Conservation (phyloP, 495 filamentous ascomycete genomes). For the Aspergillus bridgeri region DNA sequence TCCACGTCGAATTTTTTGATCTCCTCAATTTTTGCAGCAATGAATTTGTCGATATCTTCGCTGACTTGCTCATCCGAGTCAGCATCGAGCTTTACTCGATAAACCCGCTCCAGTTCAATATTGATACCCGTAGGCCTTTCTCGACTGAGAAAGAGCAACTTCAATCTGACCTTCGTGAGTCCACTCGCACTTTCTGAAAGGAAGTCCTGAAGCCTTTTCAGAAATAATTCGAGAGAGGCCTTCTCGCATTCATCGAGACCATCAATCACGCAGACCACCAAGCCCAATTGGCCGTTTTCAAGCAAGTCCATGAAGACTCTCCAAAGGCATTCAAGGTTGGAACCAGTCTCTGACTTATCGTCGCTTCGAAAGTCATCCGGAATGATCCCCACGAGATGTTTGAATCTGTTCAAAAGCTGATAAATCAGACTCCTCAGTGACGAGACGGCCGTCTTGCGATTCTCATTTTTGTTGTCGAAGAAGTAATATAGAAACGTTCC, state of each 20-base stretch:
- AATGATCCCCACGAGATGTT: conserved; percentile 14
- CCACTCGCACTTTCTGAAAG: conserved; percentile 3
- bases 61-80: conserved; percentile 25
- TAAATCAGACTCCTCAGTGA: conserved; percentile 41
- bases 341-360: conserved; percentile 9
- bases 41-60: conserved; percentile 33
- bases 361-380: conserved; percentile 19
- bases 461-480: conserved; percentile 40
- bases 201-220: too few relatives aligned
- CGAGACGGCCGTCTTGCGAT: conserved; percentile 40
- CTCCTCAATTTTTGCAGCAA: conserved; percentile 34
- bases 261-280: conserved; percentile 39
- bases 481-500: conserved; percentile 41
- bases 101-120: conserved; percentile 29
- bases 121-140: conserved; percentile 1
- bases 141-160: conserved; percentile 38
- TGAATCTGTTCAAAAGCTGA: conserved; percentile 24
- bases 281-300: conserved; percentile 18
- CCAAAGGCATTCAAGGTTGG: conserved; percentile 31
- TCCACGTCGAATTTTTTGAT: conserved; percentile 28
- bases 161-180: conserved; percentile 21
- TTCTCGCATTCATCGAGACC: conserved; percentile 49
- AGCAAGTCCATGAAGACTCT: conserved; percentile 31
- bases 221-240: conserved; percentile 6
- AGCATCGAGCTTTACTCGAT: too few relatives aligned